A percentile compares a stretch with the other conserved stretches of the same genome.
Evolutionary conservation across 306 rosid genomes (phyloP).

Genomic region (Gleditsia sinensis): DNA sequence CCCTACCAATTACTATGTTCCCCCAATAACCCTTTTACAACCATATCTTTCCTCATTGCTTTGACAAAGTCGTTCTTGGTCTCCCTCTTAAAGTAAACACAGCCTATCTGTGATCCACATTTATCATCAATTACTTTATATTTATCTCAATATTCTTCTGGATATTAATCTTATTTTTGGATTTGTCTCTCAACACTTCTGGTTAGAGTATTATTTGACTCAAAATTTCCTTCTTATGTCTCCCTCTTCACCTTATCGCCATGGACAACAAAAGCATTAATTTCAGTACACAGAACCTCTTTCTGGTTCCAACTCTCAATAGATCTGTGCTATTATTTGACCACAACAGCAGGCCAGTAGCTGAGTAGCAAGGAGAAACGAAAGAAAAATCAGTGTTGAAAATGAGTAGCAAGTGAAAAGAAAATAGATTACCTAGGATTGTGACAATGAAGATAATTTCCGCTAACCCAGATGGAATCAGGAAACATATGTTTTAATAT

Average conservation of each 20-base stretch:
- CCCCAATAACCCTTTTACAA: slow-evolving; percentile 12
- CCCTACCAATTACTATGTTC: neutral
- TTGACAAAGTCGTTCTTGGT: neutral
- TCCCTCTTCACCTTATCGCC: neutral
- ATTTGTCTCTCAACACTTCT: neutral
- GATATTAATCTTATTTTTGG: neutral
- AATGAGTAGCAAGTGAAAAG: slow-evolving; percentile 4
- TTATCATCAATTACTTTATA: neutral
- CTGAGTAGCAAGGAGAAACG: slow-evolving; percentile 12
- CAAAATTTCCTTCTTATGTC: neutral
- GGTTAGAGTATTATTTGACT: slow-evolving; percentile 8
- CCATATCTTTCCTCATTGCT: neutral
- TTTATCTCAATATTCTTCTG: slow-evolving; percentile 9
- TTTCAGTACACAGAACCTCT: slow-evolving; percentile 8
- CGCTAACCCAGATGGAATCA: slow-evolving; percentile 82
- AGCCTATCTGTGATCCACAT: neutral
- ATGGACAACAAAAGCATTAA: neutral
- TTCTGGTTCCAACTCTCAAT: slow-evolving; percentile 12
- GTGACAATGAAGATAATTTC: slow-evolving; percentile 93
- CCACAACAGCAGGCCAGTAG: slow-evolving; percentile 31
- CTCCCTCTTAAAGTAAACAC: neutral
- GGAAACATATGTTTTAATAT: slow-evolving; percentile 84
- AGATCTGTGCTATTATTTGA: slow-evolving; percentile 14
- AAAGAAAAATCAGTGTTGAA: slow-evolving; percentile 11
- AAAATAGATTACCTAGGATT: slow-evolving; percentile 70